Base-by-base conservation (phyloP, 1,139 yeast species). In the Arxiozyma slooffiae region DNA sequence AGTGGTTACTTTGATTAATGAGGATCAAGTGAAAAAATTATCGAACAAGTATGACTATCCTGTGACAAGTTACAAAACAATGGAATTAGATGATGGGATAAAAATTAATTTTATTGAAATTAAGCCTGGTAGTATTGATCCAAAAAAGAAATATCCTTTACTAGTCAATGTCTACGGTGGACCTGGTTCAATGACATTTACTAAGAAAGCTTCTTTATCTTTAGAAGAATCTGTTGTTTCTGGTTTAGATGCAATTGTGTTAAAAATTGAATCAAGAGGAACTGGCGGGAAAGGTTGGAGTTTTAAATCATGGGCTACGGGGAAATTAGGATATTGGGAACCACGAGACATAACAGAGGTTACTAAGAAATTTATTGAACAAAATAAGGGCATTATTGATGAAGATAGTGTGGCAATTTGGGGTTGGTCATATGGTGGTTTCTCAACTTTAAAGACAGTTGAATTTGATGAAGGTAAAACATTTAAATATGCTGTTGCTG, bases 351-450 rank as follows among this genome's bases (percentile, higher is more conserved):
- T 92, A 38, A 77, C 81, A 4, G 74, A 77, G 2, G 82, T 86
- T 0, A 81, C 88, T 0, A 73, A 80, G 50, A 73, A 74, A 45
- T 87, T 84, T 71, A 76, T 88, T 18, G 59, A 70, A 17, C 68
- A 67, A 4, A 76, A 79, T 55, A 66, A 71, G 48, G 68, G 71
- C 0, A 79, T 79, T 57, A 77, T 92, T 34, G 83, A 87, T 61
- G 62, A 67, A 21, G 75, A 77, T 2, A 75, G 72, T 48, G 80
- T 87, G n/a, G 96, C 96, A 0, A 75, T 87, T 46, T 94, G 98
- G 95, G 95, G 95, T n/a, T 87, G 95, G 95, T 82, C 90, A 4
- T 87, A 85, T 61, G 95, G 95, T 48, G 95, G 95, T 0, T 87
- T 80, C 64, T 73, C 84, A 52, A 84, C 95, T 0, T 69, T 87